Conservation (phyloP, 352 stramenopile species). For the Pythium oligandrum region DNA sequence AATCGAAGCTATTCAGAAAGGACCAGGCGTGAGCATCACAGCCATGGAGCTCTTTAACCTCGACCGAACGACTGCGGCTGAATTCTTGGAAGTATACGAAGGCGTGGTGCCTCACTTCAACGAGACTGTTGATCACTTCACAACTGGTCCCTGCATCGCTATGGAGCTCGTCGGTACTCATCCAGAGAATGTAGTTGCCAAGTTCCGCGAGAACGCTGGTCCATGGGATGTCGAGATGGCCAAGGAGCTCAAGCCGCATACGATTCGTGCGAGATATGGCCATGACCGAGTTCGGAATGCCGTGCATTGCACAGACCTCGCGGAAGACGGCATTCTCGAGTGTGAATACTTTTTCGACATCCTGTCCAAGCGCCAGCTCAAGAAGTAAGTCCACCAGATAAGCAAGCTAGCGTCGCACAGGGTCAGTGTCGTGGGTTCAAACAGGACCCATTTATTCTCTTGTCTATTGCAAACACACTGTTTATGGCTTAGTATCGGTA, state of each 20-base stretch:
- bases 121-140: slow-evolving; percentile 88
- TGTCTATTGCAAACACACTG: too few species aligned
- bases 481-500: slow-evolving; percentile 90
- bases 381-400: slow-evolving; percentile 4
- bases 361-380: slow-evolving; percentile 64
- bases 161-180: slow-evolving; percentile 81
- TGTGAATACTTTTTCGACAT: slow-evolving; percentile 94
- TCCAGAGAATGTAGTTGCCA: slow-evolving; percentile 44
- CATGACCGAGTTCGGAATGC: slow-evolving; percentile 85
- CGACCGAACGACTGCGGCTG: slow-evolving; percentile 76
- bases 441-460: too few species aligned
- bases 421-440: too few species aligned
- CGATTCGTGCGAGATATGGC: slow-evolving; percentile 88
- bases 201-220: slow-evolving; percentile 81
- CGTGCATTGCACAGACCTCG: slow-evolving; percentile 92
- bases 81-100: slow-evolving; percentile 92
- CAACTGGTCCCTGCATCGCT: slow-evolving; percentile 83
- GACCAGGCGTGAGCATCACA: slow-evolving; percentile 66
- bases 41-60: slow-evolving; percentile 89
- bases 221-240: slow-evolving; percentile 92
- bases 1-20: slow-evolving; percentile 74
- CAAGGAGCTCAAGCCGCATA: slow-evolving; percentile 87
- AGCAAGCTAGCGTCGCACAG: too few species aligned
- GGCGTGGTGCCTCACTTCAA: slow-evolving; percentile 90
- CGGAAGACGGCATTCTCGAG: slow-evolving; percentile 88